Percentiles rank a stretch among this genome's conserved stretches.
phyloP scores from a whole-genome alignment of 1,284 basidiomycete species.

The Leccinum fallax region DNA sequence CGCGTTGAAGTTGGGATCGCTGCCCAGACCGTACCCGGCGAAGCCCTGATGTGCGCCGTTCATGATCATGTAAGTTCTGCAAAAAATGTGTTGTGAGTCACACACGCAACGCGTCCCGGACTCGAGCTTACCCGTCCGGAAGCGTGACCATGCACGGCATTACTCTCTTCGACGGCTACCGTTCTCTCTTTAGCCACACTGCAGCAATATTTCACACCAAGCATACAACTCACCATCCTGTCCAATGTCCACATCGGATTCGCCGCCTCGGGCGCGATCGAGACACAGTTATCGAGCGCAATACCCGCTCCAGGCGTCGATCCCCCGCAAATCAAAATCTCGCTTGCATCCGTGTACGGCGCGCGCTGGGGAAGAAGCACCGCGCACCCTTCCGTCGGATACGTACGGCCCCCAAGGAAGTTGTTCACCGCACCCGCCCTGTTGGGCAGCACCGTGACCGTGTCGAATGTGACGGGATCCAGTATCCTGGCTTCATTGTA shows the following conservation, averaged over 20 bases:
- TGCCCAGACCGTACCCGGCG: constrained; percentile 73
- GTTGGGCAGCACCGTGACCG: constrained; percentile 61
- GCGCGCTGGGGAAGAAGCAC: constrained; percentile 69
- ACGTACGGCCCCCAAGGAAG: constrained; percentile 71
- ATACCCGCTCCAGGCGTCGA: constrained; percentile 55
- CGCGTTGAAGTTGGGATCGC: constrained; percentile 63
- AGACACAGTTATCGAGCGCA: constrained; percentile 72
- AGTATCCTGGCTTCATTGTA: constrained; percentile 81
- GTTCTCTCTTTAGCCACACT: not conserved
- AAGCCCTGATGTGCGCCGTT: constrained; percentile 67
- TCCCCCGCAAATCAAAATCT: constrained; percentile 76
- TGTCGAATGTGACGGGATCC: constrained; percentile 63
- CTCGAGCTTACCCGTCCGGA: constrained; percentile 45
- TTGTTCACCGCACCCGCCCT: constrained; percentile 78
- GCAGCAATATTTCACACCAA: not conserved
- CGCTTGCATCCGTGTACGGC: constrained; percentile 69
- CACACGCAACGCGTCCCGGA: not conserved
- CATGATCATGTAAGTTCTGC: constrained; percentile 73
- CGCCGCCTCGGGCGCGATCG: constrained; percentile 59
- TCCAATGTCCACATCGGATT: constrained; percentile 68
- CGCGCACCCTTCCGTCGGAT: constrained; percentile 73
- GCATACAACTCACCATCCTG: constrained; percentile 58
- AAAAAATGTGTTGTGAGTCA: not conserved
- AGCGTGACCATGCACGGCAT: constrained; percentile 73
- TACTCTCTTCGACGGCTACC: constrained; percentile 71